A percentile compares a stretch with the other conserved stretches of the same genome.
phyloP scores from a whole-genome alignment of 805 yeast genomes.

The Candida khao-thaluensis region DNA sequence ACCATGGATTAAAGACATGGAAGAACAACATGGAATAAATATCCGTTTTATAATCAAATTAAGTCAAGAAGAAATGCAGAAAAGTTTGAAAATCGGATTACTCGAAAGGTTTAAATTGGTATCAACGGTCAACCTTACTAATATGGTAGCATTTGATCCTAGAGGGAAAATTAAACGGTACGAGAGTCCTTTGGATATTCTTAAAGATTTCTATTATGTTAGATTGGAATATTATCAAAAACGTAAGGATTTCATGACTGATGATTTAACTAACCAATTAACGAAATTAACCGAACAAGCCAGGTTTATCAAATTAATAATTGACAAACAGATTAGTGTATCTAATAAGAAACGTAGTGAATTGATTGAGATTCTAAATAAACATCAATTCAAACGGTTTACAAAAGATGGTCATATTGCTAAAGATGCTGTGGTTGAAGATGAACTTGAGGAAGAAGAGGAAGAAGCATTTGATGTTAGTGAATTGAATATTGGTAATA shows the following conservation, averaged over 20 bases:
- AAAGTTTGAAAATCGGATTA: constrained; percentile 70
- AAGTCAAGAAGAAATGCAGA: constrained; percentile 77
- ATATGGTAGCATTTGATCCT: constrained; percentile 96
- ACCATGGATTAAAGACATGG: constrained; percentile 92
- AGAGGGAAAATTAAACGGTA: constrained; percentile 84
- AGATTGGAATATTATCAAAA: constrained; percentile 88
- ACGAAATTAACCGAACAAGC: constrained; percentile 81
- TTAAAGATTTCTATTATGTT: constrained; percentile 80
- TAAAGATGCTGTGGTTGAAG: constrained; percentile 40
- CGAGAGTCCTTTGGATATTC: constrained; percentile 69
- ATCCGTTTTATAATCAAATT: constrained; percentile 78
- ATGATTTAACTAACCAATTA: constrained; percentile 68
- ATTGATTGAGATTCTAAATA: constrained; percentile 62
- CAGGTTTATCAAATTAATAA: constrained; percentile 84
- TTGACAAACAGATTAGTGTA: constrained; percentile 67
- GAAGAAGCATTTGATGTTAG: constrained; percentile 40
- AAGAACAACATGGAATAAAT: constrained; percentile 85
- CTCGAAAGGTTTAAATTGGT: constrained; percentile 80
- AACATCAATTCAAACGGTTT: constrained; percentile 71
- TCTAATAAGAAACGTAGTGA: constrained; percentile 70
- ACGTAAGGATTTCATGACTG: constrained; percentile 78
- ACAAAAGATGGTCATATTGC: constrained; percentile 68
- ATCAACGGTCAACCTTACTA: constrained; percentile 65
- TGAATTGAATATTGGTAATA: constrained; percentile 25
- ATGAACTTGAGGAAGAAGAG: constrained; percentile 43